Percentiles rank a stretch among this genome's conserved stretches.
Conservation (phyloP, 345 rosid genomes). For the Eucalyptus guilfoylei region DNA sequence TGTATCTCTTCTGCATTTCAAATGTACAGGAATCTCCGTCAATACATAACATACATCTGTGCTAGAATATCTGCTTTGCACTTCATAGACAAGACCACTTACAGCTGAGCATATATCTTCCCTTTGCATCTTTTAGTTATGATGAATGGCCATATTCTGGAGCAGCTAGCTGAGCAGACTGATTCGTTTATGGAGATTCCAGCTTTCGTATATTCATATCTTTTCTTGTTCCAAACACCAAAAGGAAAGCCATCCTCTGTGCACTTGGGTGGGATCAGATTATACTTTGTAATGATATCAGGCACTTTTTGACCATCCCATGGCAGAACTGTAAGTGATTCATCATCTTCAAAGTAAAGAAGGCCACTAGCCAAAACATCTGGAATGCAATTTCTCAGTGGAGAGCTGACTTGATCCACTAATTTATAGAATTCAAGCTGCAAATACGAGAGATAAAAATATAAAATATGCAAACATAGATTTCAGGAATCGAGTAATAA, state of each 20-base stretch:
- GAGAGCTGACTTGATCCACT: conserved; percentile 31
- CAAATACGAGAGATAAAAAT: conserved; percentile 10
- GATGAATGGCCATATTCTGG: conserved; percentile 69
- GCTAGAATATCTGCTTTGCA: background rate
- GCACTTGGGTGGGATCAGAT: conserved; percentile 18
- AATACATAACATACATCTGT: background rate
- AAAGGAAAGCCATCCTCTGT: conserved; percentile 45
- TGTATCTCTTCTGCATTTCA: conserved; percentile 62
- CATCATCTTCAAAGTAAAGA: conserved; percentile 52
- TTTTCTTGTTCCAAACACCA: conserved; percentile 76
- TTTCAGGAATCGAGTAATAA: background rate
- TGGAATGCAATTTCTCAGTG: conserved; percentile 60
- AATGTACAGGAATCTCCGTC: background rate
- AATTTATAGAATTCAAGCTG: conserved; percentile 82
- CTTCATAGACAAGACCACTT: conserved; percentile 12
- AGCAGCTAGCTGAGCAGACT: conserved; percentile 16
- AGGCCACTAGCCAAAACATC: conserved; percentile 74
- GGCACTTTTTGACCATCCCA: conserved; percentile 95
- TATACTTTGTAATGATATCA: conserved; percentile 35
- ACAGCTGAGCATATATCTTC: conserved; percentile 79
- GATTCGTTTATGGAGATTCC: conserved; percentile 23
- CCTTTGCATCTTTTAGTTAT: conserved; percentile 89
- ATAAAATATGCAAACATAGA: background rate
- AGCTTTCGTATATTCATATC: conserved; percentile 38
- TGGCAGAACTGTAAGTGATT: conserved; percentile 37